Percentiles rank a stretch among this genome's conserved stretches.
These are phyloP conservation scores for Fusarium nygamai DNA, from an alignment of 2,329 filamentous ascomycete genomes.

Conservation along the genomic window DNA sequence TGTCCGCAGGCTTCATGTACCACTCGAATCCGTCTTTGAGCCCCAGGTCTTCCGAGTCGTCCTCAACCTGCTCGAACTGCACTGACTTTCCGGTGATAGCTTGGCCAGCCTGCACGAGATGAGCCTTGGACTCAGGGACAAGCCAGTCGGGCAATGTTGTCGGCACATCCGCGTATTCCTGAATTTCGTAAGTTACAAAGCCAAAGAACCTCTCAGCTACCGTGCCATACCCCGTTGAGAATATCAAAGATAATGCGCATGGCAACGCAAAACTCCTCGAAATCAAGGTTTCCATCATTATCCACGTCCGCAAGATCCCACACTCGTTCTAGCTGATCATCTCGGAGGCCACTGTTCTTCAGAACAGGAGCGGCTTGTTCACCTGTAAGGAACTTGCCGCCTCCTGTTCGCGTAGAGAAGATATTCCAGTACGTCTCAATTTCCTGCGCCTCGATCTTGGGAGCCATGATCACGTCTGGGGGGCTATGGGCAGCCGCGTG, in stretches of 20 bases:
- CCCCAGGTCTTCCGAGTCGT: constrained; percentile 82
- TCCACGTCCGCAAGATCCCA: constrained; percentile 99
- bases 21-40: constrained; percentile 98
- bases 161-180: constrained; percentile 95
- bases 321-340: constrained; percentile 89
- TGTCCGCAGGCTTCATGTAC: constrained; percentile 96
- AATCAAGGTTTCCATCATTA: constrained; percentile 96
- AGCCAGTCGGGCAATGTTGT: constrained; percentile 91
- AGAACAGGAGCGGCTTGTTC: constrained; percentile 70
- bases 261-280: constrained; percentile 99
- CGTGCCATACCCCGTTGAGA: constrained; percentile 80
- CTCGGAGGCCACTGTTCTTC: constrained; percentile 70
- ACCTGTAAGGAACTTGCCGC: constrained; percentile 68
- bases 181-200: constrained; percentile 27
- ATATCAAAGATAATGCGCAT: constrained; percentile 99
- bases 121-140: constrained; percentile 92
- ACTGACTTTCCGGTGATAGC: constrained; percentile 82
- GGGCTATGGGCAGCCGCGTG: constrained; percentile 2
- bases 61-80: constrained; percentile 85
- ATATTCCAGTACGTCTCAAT: constrained; percentile 75
- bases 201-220: neutral
- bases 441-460: constrained; percentile 70
- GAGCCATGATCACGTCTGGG: constrained; percentile 58
- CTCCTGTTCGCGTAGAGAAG: constrained; percentile 68
- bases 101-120: constrained; percentile 84